phyloP scores from a whole-genome alignment of 768 basidiomycete species.

The Lentinula lateritia region DNA sequence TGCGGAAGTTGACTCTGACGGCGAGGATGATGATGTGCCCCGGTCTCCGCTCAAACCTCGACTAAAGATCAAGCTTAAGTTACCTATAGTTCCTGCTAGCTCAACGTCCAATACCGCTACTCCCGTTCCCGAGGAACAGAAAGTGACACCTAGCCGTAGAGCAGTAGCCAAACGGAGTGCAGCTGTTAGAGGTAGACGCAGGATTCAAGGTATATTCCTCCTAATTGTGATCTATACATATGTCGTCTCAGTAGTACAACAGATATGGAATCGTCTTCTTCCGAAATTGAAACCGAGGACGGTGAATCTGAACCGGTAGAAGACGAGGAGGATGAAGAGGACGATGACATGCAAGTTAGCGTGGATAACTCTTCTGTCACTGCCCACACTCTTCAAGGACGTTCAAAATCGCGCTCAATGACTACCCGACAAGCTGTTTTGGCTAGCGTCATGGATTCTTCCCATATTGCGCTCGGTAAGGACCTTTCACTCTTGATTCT shows the following conservation, averaged over 20 bases:
- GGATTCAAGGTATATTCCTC: background rate
- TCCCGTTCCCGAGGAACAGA: constrained; percentile 7
- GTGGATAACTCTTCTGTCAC: background rate
- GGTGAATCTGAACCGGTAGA: background rate
- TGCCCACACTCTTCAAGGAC: background rate
- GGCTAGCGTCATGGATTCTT: constrained; percentile 61
- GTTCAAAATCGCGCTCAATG: constrained; percentile 28
- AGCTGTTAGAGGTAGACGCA: constrained; percentile 1
- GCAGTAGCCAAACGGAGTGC: constrained; percentile 4
- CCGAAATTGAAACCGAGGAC: constrained; percentile 2
- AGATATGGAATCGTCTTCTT: constrained; percentile 5
- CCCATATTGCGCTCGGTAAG: constrained; percentile 62
- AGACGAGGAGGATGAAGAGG: constrained; percentile 2
- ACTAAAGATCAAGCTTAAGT: constrained; percentile 10
- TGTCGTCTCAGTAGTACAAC: background rate
- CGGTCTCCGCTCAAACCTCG: constrained; percentile 7
- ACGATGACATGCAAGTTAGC: background rate
- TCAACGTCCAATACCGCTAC: constrained; percentile 10
- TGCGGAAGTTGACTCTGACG: background rate
- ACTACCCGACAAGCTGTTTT: constrained; percentile 67
- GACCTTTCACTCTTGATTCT: background rate
- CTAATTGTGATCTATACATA: background rate
- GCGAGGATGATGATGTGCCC: constrained; percentile 10
- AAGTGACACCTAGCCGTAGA: background rate
- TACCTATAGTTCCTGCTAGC: constrained; percentile 9